A percentile compares a stretch with the other conserved stretches of the same genome.
Evolutionary conservation across 208 protist species (phyloP).

Genomic region (Trichomonas vaginalis): DNA sequence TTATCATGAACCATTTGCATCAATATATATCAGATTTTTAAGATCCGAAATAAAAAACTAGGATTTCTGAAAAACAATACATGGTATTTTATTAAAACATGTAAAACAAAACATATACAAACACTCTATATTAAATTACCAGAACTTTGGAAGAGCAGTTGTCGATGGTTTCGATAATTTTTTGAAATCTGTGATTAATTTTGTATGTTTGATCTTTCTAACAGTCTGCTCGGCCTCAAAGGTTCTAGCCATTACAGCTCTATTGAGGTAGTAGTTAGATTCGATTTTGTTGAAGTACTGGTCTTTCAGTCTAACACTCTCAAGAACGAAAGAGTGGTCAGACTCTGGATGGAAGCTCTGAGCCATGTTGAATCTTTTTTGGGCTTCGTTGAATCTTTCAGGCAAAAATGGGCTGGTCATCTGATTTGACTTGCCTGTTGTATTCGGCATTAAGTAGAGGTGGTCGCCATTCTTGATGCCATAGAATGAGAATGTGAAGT

Average conservation of each 20-base stretch:
- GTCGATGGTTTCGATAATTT: not conserved
- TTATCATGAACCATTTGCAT: too few relatives aligned
- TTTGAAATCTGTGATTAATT: not conserved
- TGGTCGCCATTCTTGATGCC: not conserved
- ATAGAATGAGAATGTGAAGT: not conserved
- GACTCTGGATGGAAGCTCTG: not conserved
- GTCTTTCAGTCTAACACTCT: not conserved
- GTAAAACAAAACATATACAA: not conserved
- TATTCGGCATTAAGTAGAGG: not conserved
- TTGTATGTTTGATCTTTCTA: not conserved
- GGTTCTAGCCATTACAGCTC: not conserved
- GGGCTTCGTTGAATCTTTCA: not conserved
- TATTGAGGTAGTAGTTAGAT: not conserved
- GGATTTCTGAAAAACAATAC: not conserved
- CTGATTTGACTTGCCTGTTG: not conserved
- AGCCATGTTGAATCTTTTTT: not conserved
- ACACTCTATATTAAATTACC: not conserved
- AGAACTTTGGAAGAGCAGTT: not conserved
- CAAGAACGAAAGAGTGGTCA: not conserved
- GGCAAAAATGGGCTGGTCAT: not conserved
- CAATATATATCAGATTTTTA: too few relatives aligned
- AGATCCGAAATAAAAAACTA: too few relatives aligned
- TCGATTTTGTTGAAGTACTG: not conserved
- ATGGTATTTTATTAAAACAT: not conserved
- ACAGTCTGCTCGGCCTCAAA: not conserved